Evolutionary conservation across 208 protist genomes (phyloP).

Genomic region (Trichomonas vaginalis): DNA sequence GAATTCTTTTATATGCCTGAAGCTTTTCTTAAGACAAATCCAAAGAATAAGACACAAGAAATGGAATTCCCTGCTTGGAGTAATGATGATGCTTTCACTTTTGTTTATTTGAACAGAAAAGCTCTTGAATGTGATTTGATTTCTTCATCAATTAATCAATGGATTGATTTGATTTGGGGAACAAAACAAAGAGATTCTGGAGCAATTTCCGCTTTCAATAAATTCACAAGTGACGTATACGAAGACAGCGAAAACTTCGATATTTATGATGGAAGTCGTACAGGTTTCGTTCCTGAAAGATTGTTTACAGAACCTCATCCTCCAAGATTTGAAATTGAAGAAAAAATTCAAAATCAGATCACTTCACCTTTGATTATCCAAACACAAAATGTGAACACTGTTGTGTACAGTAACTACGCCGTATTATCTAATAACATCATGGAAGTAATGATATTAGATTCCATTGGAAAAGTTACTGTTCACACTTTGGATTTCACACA

Average conservation of each 20-base stretch:
- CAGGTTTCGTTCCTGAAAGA: neutral
- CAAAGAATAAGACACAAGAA: neutral
- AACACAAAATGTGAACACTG: neutral
- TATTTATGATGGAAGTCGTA: neutral
- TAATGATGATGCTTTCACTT: neutral
- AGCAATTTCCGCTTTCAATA: neutral
- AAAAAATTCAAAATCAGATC: neutral
- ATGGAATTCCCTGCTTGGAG: neutral
- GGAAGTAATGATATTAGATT: neutral
- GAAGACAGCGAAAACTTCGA: neutral
- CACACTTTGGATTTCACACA: neutral
- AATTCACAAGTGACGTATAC: neutral
- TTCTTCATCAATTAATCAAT: neutral
- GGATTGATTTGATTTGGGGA: slow-evolving; percentile 11
- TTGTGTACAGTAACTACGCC: neutral
- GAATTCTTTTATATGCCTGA: neutral
- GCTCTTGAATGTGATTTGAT: neutral
- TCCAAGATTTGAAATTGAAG: neutral
- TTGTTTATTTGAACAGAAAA: neutral
- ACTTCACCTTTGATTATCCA: neutral
- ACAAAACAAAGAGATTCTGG: neutral
- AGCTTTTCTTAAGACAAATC: neutral
- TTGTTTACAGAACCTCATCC: neutral
- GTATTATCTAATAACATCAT: neutral
- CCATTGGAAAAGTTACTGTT: neutral